Evolutionary conservation across 495 filamentous ascomycete genomes (phyloP).

Genomic region (Penicillium mononematosum): DNA sequence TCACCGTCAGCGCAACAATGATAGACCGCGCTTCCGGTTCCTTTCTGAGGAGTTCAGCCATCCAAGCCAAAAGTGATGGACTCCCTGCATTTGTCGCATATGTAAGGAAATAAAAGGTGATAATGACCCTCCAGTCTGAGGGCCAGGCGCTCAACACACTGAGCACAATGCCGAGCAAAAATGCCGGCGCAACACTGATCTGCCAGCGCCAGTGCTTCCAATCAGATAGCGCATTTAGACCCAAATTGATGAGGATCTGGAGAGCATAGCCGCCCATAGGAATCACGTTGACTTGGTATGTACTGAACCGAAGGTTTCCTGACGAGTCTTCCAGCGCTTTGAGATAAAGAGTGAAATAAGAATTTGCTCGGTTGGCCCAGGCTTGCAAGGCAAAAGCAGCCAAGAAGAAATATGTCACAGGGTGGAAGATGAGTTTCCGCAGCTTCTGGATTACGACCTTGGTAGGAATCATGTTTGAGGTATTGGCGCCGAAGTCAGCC

Average conservation of each 20-base stretch:
- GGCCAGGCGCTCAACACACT: conserved; percentile 20
- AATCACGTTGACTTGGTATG: conserved; percentile 40
- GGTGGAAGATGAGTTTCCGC: conserved; percentile 6
- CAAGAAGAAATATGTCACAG: conserved; percentile 18
- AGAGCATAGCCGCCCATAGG: conserved; percentile 46
- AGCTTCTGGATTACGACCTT: conserved; percentile 12
- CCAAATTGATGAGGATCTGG: conserved; percentile 34
- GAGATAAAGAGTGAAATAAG: conserved; percentile 22
- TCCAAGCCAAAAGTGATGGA: conserved; percentile 19
- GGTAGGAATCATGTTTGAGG: conserved; percentile 18
- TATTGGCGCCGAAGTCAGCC: conserved; percentile 15
- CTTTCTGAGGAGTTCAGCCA: conserved; percentile 17
- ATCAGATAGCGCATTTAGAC: conserved; percentile 18
- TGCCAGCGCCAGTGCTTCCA: conserved; percentile 24
- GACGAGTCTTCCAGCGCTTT: background rate
- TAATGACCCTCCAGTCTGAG: conserved; percentile 13
- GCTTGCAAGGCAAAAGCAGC: conserved; percentile 14
- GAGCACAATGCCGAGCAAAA: conserved; percentile 7
- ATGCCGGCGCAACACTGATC: conserved; percentile 8
- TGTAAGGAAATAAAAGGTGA: conserved; percentile 23
- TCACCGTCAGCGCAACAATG: conserved; percentile 20
- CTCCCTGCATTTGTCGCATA: conserved; percentile 19
- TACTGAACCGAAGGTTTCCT: conserved; percentile 12
- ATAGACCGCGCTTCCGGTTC: conserved; percentile 19
- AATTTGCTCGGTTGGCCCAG: conserved; percentile 21